Base-by-base conservation (phyloP, 2,329 filamentous ascomycete genomes). In the Pseudocercospora vitis region DNA sequence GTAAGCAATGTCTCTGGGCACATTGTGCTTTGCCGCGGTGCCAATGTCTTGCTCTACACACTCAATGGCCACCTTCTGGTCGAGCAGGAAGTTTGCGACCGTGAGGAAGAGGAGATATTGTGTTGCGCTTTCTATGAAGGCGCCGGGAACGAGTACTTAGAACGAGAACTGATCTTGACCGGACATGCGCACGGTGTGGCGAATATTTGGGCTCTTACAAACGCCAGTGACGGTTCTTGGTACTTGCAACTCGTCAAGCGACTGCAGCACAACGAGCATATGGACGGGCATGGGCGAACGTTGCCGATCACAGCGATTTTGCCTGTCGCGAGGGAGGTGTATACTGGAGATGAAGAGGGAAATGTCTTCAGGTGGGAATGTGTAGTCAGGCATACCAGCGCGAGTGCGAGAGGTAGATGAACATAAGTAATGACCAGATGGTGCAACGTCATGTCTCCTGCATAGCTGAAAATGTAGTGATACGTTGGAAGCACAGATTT, bases 51-150 rank as follows among this genome's bases (percentile, higher is more conserved):
- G 3, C 73, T 99, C 1, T 96, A 89, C 70, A 92, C 89, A 0
- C 80, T 99, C 31, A 99, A 99, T 63, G 94, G 94, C 3, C 83
- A 88, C 5, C 71, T 91, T 0, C 77, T 99, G 1, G 76, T 96
- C 0, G 85, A 94, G 53, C 89, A 96, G 70, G 86, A 88, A 29
- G 82, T 96, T 0, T 94, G 89, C 63, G 80, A 83, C 14, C 73
- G 76, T 3, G 76, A 80, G 7, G 67, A 68, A 4, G 92, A 96
- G 66, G 84, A 81, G 28, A 84, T 96, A 2, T 79, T 89, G 45
- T 85, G 87, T 1, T 94, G 91, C 59, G 89, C 91, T 2, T 96
- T 96, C 70, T 97, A 97, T 72, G 91, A 97, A 70, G 92, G 92
- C 0, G 81, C 85, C 0, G 87, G 86, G 2, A 94, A 91, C 63